Percentiles rank a stretch among this genome's conserved stretches.
Conservation (phyloP, 2,329 filamentous ascomycete genomes). For the Fusarium secorum region DNA sequence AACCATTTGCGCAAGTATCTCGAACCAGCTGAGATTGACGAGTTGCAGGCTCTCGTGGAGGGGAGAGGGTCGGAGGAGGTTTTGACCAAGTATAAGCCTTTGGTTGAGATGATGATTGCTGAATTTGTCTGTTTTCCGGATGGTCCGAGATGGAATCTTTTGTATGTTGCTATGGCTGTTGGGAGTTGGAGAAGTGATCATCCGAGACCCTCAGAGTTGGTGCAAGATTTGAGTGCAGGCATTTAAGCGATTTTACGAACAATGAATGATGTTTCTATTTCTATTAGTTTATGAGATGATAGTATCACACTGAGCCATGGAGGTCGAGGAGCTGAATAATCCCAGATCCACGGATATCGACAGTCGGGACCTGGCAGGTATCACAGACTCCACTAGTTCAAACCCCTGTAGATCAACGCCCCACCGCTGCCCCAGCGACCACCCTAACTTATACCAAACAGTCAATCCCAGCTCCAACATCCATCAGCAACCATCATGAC, state of each 20-base stretch:
- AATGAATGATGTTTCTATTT: neutral
- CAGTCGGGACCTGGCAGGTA: neutral
- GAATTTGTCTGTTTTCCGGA: constrained; percentile 41
- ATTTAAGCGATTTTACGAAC: neutral
- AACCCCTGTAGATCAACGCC: constrained; percentile 9
- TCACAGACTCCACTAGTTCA: neutral
- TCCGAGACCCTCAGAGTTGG: constrained; percentile 5
- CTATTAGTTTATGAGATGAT: neutral
- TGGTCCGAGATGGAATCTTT: constrained; percentile 38
- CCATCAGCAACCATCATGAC: constrained; percentile 18
- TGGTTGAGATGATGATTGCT: constrained; percentile 31
- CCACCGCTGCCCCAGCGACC: constrained; percentile 31
- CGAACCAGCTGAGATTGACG: constrained; percentile 15
- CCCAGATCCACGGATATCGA: neutral
- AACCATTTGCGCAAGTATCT: constrained; percentile 29
- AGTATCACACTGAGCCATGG: neutral
- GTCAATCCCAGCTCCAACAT: neutral
- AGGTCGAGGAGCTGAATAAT: neutral
- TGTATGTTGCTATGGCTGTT: constrained; percentile 32
- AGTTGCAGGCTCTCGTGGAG: constrained; percentile 33
- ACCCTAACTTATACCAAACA: constrained; percentile 11
- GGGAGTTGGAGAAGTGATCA: constrained; percentile 30
- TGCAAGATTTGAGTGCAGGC: neutral
- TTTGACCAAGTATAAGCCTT: constrained; percentile 15
- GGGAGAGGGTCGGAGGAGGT: constrained; percentile 24